These are phyloP conservation scores for Metarhizium humberi DNA, from an alignment of 2,329 filamentous ascomycete genomes.

Conservation along the genomic window DNA sequence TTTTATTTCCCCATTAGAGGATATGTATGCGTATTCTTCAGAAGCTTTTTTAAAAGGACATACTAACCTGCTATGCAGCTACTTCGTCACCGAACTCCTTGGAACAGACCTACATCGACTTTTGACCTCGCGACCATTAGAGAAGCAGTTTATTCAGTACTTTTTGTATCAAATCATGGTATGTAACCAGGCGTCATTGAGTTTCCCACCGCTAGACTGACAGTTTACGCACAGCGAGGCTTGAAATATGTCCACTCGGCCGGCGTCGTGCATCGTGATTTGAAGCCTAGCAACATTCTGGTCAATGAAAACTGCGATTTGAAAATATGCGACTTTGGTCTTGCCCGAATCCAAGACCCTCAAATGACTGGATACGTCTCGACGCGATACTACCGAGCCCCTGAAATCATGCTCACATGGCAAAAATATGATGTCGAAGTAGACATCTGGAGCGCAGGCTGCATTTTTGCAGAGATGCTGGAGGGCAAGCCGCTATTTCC, in stretches of 20 bases:
- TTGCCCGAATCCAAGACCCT: constrained; percentile 95
- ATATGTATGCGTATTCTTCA: constrained; percentile 60
- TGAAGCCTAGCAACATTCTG: constrained; percentile 98
- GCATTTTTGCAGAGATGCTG: constrained; percentile 98
- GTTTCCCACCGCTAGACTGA: constrained; percentile 8
- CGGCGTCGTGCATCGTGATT: constrained; percentile 91
- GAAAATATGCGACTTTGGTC: constrained; percentile 98
- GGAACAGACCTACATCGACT: constrained; percentile 94
- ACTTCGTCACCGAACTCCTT: constrained; percentile 95
- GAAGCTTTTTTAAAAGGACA: constrained; percentile 4
- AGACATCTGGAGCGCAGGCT: constrained; percentile 98
- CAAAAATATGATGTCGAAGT: constrained; percentile 99
- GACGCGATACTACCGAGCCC: constrained; percentile 95
- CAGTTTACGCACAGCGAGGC: constrained; percentile 55
- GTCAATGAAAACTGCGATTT: constrained; percentile 99
- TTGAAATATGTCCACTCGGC: constrained; percentile 99
- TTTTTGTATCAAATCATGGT: constrained; percentile 99
- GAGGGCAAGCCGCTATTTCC: constrained; percentile 97
- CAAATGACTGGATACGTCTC: constrained; percentile 99
- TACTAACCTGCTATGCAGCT: constrained; percentile 42
- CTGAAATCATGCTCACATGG: constrained; percentile 99
- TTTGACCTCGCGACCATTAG: constrained; percentile 86
- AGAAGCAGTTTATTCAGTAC: constrained; percentile 99
- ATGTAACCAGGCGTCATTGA: constrained; percentile 23
- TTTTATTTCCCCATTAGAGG: constrained; percentile 97